phyloP scores from a whole-genome alignment of 2,329 filamentous ascomycete species.

The Xylariaceae sp. region DNA sequence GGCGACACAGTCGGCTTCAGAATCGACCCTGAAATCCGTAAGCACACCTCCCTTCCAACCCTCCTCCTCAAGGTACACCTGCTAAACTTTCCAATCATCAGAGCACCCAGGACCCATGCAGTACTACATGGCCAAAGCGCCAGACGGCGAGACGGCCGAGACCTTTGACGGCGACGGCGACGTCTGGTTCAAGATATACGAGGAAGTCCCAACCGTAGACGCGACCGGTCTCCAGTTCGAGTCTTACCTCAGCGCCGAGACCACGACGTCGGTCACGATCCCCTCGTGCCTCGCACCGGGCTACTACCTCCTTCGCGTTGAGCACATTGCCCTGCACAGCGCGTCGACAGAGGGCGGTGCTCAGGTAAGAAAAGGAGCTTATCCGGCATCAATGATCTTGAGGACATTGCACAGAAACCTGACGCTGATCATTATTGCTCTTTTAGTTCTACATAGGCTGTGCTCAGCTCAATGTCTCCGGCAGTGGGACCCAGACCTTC shows the following conservation, averaged over 20 bases:
- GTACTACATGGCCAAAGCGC: conserved; percentile 24
- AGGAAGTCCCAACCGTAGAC: conserved; percentile 17
- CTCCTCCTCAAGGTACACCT: too few relatives aligned
- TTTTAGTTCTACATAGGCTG: conserved; percentile 27
- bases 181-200: conserved; percentile 27
- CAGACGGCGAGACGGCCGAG: conserved; percentile 17
- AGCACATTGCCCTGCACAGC: conserved; percentile 30
- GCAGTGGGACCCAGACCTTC: conserved; percentile 22
- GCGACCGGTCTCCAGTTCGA: conserved; percentile 4
- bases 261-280: conserved; percentile 22
- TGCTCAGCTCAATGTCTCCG: conserved; percentile 24
- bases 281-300: conserved; percentile 26
- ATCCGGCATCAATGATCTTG: neutral
- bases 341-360: conserved; percentile 23
- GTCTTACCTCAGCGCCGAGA: conserved; percentile 13
- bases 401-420: too few relatives aligned
- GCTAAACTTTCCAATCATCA: too few relatives aligned
- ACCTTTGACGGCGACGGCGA: conserved; percentile 19
- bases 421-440: neutral
- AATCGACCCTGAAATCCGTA: conserved; percentile 28
- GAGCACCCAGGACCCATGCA: conserved; percentile 23
- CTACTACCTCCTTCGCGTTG: conserved; percentile 30
- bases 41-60: conserved; percentile 1
- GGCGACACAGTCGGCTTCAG: conserved; percentile 35
- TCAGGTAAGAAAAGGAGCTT: conserved; percentile 11